A percentile compares a stretch with the other conserved stretches of the same genome.
Evolutionary conservation across 495 filamentous ascomycete genomes (phyloP).

Genomic region (Penicillium pulvis): DNA sequence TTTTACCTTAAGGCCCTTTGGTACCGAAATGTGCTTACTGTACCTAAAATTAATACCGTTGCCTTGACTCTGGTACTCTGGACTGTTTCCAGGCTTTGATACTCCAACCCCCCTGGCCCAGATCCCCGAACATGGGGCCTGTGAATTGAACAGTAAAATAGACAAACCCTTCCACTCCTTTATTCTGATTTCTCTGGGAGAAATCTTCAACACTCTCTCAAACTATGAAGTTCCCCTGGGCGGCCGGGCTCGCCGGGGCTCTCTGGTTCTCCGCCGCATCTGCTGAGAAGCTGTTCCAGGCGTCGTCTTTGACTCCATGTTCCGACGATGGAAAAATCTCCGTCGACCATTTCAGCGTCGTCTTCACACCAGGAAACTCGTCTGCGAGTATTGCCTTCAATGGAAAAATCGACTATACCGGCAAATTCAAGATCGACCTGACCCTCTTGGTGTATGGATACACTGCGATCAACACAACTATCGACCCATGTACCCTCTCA

Average conservation of each 20-base stretch:
- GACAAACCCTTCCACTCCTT: slow-evolving; percentile 2
- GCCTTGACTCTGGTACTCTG: neutral
- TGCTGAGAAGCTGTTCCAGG: slow-evolving; percentile 44
- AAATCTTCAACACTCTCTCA: neutral
- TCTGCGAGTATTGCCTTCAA: slow-evolving; percentile 67
- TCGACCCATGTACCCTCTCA: slow-evolving; percentile 70
- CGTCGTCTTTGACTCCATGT: slow-evolving; percentile 68
- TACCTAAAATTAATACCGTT: neutral
- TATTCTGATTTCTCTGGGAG: slow-evolving; percentile 1
- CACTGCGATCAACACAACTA: slow-evolving; percentile 53
- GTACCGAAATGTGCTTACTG: slow-evolving; percentile 1
- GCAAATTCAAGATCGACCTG: slow-evolving; percentile 71
- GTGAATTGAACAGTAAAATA: neutral
- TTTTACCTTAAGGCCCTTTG: neutral
- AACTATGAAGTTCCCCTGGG: slow-evolving; percentile 21
- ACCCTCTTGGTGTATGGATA: slow-evolving; percentile 76
- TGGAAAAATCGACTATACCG: slow-evolving; percentile 71
- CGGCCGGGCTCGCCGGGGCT: slow-evolving; percentile 19
- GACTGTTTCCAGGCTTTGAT: neutral
- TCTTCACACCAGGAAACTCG: slow-evolving; percentile 66
- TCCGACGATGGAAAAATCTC: slow-evolving; percentile 66
- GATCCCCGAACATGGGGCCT: neutral
- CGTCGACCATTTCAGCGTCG: slow-evolving; percentile 69
- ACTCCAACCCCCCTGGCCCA: neutral
- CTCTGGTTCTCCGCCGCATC: slow-evolving; percentile 48